Conservation (phyloP, 2,329 filamentous ascomycete genomes). For the Stenocarpella maydis region DNA sequence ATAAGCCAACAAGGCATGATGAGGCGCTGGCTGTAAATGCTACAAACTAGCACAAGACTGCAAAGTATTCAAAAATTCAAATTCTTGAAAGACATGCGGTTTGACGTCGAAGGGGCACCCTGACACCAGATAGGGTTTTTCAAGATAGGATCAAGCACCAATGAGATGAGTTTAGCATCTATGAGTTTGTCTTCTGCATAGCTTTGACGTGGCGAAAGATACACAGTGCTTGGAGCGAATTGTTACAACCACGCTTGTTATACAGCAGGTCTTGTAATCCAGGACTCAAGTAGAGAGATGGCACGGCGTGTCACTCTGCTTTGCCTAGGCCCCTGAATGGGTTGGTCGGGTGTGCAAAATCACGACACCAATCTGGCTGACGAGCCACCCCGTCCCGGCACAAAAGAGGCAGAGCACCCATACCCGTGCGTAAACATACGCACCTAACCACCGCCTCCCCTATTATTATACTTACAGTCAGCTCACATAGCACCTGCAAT, state of each 20-base stretch:
- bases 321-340: neutral
- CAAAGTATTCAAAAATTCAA: neutral
- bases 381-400: too few species aligned
- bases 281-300: neutral
- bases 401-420: too few species aligned
- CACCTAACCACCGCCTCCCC: too few species aligned
- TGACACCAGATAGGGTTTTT: too few species aligned
- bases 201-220: neutral
- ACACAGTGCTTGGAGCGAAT: neutral
- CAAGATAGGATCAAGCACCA: neutral
- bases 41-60: neutral
- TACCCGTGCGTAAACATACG: too few species aligned
- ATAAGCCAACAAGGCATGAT: neutral
- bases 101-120: neutral
- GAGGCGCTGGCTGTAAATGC: neutral
- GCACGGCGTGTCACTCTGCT: neutral
- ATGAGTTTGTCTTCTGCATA: neutral
- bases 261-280: neutral
- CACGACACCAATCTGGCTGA: too few species aligned
- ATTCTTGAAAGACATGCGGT: neutral
- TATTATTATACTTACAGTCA: too few species aligned
- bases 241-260: neutral
- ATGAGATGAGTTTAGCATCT: neutral
- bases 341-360: neutral
- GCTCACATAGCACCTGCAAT: too few species aligned